A percentile compares a stretch with the other conserved stretches of the same genome.
Conservation (phyloP, 345 rosid species). For the Anacardium occidentale region DNA sequence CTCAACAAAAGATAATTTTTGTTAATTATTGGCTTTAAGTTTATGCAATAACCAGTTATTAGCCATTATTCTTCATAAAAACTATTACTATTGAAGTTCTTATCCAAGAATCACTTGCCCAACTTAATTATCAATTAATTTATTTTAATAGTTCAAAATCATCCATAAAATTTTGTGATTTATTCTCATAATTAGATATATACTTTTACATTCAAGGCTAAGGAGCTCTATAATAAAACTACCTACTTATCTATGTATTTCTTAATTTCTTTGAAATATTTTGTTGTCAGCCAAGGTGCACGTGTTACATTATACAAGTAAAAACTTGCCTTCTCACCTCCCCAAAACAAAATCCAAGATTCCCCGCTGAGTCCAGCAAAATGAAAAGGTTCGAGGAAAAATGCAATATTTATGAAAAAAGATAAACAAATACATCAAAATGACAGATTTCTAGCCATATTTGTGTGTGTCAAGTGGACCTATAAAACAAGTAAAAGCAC, state of each 20-base stretch:
- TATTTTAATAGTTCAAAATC: neutral
- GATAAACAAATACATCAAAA: neutral
- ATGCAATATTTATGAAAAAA: too few relatives aligned
- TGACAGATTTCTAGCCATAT: neutral
- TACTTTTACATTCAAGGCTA: neutral
- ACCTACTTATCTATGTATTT: neutral
- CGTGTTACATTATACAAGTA: neutral
- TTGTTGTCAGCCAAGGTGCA: neutral
- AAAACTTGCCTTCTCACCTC: neutral
- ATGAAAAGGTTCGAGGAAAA: neutral
- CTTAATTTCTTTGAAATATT: too few relatives aligned
- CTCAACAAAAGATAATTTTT: too few relatives aligned
- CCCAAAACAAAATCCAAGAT: neutral
- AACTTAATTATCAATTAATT: too few relatives aligned
- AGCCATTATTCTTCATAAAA: too few relatives aligned
- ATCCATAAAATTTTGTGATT: too few relatives aligned
- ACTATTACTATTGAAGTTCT: neutral
- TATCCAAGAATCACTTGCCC: neutral
- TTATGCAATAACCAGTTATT: too few relatives aligned
- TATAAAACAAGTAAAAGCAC: slow-evolving; percentile 30
- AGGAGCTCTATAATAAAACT: neutral
- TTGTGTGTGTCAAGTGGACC: neutral
- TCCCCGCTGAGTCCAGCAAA: neutral
- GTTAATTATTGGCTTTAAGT: too few relatives aligned
- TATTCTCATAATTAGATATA: too few relatives aligned